phyloP scores from a whole-genome alignment of 306 rosid species.

The Ceratonia siliqua region DNA sequence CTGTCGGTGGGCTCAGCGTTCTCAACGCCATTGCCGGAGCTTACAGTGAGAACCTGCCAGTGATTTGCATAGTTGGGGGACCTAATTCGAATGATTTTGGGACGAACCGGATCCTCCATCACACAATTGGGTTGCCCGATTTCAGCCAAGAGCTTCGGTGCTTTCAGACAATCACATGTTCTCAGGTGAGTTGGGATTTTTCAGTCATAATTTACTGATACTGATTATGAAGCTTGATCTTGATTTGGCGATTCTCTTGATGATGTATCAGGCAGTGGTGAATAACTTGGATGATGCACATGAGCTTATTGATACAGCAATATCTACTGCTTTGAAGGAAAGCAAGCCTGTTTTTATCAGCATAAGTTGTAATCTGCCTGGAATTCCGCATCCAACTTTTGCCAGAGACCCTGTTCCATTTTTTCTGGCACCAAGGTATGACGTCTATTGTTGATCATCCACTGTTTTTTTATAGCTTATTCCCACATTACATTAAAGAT shows the following conservation, averaged over 20 bases:
- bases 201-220: not conserved
- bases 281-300: conserved; percentile 59
- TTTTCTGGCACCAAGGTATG: conserved; percentile 50
- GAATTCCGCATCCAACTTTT: conserved; percentile 55
- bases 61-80: conserved; percentile 65
- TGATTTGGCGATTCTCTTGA: not conserved
- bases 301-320: conserved; percentile 54
- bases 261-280: conserved; percentile 55
- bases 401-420: conserved; percentile 60
- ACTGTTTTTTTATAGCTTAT: too few relatives aligned
- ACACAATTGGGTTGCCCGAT: conserved; percentile 65
- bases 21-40: conserved; percentile 70
- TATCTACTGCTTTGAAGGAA: conserved; percentile 61
- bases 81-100: conserved; percentile 69
- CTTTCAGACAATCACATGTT: conserved; percentile 58
- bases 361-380: conserved; percentile 53
- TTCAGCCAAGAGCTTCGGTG: conserved; percentile 60
- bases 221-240: not conserved
- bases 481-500: too few relatives aligned
- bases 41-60: conserved; percentile 64
- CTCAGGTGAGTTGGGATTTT: conserved; percentile 38
- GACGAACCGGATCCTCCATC: conserved; percentile 63
- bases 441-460: not conserved
- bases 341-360: conserved; percentile 62
- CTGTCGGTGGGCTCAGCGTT: conserved; percentile 67